Percentiles rank a stretch among this genome's conserved stretches.
Evolutionary conservation across 2,329 filamentous ascomycete species (phyloP).

Genomic region (Talaromyces sp.): DNA sequence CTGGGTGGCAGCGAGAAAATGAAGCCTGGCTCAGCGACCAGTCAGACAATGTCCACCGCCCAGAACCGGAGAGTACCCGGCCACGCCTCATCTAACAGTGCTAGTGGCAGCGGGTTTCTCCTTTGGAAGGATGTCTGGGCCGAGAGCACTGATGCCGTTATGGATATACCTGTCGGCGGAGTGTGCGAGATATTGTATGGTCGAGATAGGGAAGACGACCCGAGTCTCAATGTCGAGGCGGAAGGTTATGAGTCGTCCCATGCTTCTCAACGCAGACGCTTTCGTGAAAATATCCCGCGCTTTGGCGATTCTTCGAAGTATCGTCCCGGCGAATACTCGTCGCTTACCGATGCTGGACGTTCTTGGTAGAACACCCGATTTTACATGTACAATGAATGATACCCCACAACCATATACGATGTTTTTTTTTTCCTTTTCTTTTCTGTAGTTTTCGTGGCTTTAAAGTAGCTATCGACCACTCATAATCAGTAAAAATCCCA

Average conservation of each 20-base stretch:
- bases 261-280: constrained; percentile 7
- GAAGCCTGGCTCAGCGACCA: constrained; percentile 40
- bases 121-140: constrained; percentile 84
- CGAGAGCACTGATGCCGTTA: constrained; percentile 89
- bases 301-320: constrained; percentile 5
- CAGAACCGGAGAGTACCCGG: constrained; percentile 31
- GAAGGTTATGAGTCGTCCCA: background rate
- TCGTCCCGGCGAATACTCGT: constrained; percentile 7
- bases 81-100: constrained; percentile 10
- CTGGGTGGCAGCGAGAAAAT: constrained; percentile 43
- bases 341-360: constrained; percentile 1
- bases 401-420: background rate
- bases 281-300: background rate
- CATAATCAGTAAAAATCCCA: background rate
- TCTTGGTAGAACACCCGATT: background rate
- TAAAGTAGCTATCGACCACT: background rate
- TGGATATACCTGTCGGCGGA: constrained; percentile 92
- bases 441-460: background rate
- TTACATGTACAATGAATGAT: constrained; percentile 1
- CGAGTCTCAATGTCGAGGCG: background rate
- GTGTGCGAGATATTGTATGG: constrained; percentile 95
- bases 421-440: too few relatives aligned
- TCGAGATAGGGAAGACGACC: constrained; percentile 45
- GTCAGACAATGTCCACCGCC: constrained; percentile 38
- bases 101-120: constrained; percentile 36